phyloP scores from a whole-genome alignment of 208 protist genomes.

The Acanthamoeba triangularis region DNA sequence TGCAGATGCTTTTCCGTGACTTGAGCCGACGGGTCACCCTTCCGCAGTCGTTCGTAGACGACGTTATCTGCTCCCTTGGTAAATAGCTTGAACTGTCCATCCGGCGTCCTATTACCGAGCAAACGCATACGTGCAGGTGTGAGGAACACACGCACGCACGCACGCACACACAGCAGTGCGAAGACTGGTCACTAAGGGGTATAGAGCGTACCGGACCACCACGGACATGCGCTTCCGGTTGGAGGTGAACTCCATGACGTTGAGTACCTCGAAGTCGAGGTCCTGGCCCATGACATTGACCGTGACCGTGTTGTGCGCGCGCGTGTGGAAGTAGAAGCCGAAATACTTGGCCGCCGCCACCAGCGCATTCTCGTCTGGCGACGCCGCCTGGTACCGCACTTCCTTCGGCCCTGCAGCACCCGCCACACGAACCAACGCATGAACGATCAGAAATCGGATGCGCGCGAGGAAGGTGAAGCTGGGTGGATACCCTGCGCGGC shows the following conservation, averaged over 20 bases:
- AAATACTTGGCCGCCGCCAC: conserved; percentile 92
- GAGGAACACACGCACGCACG: not conserved
- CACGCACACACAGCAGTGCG: not conserved
- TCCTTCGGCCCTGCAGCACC: conserved; percentile 10
- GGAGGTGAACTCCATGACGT: conserved; percentile 90
- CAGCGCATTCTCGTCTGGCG: conserved; percentile 96
- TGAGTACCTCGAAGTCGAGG: conserved; percentile 79
- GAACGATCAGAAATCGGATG: not conserved
- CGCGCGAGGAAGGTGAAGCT: not conserved
- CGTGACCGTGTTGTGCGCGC: conserved; percentile 53
- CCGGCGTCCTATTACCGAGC: conserved; percentile 3
- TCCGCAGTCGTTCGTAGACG: conserved; percentile 50
- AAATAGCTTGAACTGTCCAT: conserved; percentile 55
- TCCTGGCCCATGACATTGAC: conserved; percentile 71
- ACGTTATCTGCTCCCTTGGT: conserved; percentile 74
- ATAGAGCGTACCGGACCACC: conserved; percentile 60
- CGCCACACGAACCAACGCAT: not conserved
- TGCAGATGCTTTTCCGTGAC: conserved; percentile 43
- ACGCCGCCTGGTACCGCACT: conserved; percentile 94
- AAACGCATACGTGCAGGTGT: not conserved
- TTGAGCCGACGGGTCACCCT: not conserved
- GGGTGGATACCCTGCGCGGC: not conserved
- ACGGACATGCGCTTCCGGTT: conserved; percentile 89
- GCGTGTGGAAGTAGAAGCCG: conserved; percentile 84
- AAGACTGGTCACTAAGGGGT: not conserved